Base-by-base conservation (phyloP, 78 protist genomes). In the Dictyostelium purpureum region DNA sequence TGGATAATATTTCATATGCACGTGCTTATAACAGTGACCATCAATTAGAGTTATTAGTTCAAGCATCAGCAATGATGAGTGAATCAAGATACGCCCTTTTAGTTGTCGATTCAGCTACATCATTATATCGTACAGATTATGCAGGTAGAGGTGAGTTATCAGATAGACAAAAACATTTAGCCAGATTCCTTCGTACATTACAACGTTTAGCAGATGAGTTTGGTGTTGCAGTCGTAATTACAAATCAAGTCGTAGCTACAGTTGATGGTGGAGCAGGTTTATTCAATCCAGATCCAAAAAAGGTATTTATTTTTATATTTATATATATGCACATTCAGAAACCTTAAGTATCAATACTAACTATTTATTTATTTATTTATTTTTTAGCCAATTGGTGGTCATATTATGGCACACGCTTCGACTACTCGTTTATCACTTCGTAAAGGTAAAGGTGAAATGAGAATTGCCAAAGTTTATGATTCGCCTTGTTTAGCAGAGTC, bases 351-450 rank as follows among this genome's bases (percentile, higher is more conserved):
- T 97, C 51, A 54, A 59, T 38, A 82, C 95, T 11, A 7, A 95
- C 94, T 75, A 98, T 98, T n/a, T n/a, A n/a, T n/a, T n/a, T n/a
- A n/a, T n/a, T n/a, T n/a, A n/a, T n/a, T n/a, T n/a, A n/a, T n/a
- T n/a, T n/a, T n/a, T n/a, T n/a, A n/a, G 94, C 99, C 99, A 49
- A 98, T 99, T 77, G 99, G 99, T 56, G 99, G 99, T 65, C 96
- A 99, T 94, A 98, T 99, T 96, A 97, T 99, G 90, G 99, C 99
- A 1, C 99, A 99, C 79, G 99, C 99, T 0, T 97, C 99, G 0
- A 99, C 99, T 14, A 98, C 99, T 2, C 85, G 99, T 10, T 87
- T 98, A 38, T 96, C 89, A 35, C 79, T 98, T n/a, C 80, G 99
- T 31, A 99, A 99, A 90, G 99, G 99, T 51, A 88, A 98, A 33